Evolutionary conservation across 352 stramenopile genomes (phyloP).

Genomic region (Globisporangium apiculatum): DNA sequence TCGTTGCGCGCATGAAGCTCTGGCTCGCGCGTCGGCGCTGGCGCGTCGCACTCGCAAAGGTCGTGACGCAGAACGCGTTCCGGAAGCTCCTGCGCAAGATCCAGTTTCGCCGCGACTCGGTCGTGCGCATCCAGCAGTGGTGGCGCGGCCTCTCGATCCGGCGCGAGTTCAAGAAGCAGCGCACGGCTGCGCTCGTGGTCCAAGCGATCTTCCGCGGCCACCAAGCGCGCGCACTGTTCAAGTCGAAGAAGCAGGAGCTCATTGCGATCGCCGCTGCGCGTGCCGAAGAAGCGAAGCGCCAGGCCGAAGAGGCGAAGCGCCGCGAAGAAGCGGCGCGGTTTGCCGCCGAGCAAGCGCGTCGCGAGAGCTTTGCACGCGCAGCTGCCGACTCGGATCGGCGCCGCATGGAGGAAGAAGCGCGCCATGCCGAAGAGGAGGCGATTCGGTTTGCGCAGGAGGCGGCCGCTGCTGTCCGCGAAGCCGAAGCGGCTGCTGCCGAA

Average conservation of each 20-base stretch:
- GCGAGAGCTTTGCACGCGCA: constrained; percentile 48
- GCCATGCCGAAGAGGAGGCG: constrained; percentile 51
- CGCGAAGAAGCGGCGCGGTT: constrained; percentile 62
- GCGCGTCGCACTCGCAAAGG: constrained; percentile 62
- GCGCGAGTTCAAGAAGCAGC: constrained; percentile 80
- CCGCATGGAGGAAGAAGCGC: constrained; percentile 66
- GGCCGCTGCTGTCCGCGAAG: constrained; percentile 49
- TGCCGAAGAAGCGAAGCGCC: constrained; percentile 60
- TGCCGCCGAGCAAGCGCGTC: constrained; percentile 45
- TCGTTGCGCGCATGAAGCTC: constrained; percentile 59
- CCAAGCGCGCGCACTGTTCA: constrained; percentile 63
- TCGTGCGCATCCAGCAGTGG: constrained; percentile 77
- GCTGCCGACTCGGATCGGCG: constrained; percentile 50
- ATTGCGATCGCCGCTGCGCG: constrained; percentile 66
- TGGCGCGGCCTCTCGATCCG: constrained; percentile 70
- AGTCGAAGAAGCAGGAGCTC: constrained; percentile 84
- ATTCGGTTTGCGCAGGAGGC: constrained; percentile 49
- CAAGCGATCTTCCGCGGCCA: constrained; percentile 79
- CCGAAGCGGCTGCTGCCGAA: constrained; percentile 61
- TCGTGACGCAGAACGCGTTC: constrained; percentile 53
- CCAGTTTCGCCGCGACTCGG: constrained; percentile 50
- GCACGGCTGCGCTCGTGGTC: constrained; percentile 57
- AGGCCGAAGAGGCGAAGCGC: constrained; percentile 80
- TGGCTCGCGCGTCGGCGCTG: constrained; percentile 68
- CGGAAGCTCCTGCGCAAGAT: constrained; percentile 46